These are phyloP conservation scores for Xylariaceae sp. DNA, from an alignment of 2,329 filamentous ascomycete species.

Conservation along the genomic window DNA sequence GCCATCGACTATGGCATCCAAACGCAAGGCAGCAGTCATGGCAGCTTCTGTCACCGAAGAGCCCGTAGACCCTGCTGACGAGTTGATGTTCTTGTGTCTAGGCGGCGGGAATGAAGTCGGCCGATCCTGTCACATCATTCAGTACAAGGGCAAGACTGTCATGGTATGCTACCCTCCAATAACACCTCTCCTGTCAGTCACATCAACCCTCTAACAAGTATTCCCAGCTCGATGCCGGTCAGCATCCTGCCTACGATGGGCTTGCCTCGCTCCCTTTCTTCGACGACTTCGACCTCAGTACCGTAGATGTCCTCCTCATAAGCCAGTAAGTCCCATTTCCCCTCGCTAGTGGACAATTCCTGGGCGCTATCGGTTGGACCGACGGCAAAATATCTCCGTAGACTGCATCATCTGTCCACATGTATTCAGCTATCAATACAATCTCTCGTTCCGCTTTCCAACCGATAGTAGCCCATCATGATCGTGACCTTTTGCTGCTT, in stretches of 20 bases:
- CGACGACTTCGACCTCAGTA: constrained; percentile 96
- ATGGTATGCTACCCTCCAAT: constrained; percentile 64
- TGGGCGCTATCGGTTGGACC: constrained; percentile 24
- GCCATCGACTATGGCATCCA: constrained; percentile 69
- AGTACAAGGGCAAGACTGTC: constrained; percentile 98
- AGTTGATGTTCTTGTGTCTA: constrained; percentile 88
- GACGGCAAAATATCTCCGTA: constrained; percentile 9
- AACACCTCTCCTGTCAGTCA: constrained; percentile 2
- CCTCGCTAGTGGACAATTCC: constrained; percentile 17
- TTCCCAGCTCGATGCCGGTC: constrained; percentile 84
- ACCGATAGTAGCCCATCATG: constrained; percentile 25
- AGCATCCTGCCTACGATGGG: constrained; percentile 94
- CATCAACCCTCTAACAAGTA: constrained; percentile 16
- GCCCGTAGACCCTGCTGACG: constrained; percentile 86
- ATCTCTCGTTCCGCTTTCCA: constrained; percentile 32
- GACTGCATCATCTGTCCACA: too few species aligned
- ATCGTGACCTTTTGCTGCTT: constrained; percentile 15
- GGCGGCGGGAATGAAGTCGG: constrained; percentile 97
- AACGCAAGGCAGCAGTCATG: constrained; percentile 81
- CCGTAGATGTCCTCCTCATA: constrained; percentile 92
- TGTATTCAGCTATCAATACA: constrained; percentile 43
- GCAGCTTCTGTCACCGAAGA: constrained; percentile 66
- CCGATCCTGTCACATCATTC: constrained; percentile 92
- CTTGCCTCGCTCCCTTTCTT: constrained; percentile 93
- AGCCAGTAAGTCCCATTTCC: constrained; percentile 79